Evolutionary conservation across 441 rosid genomes (phyloP).

Genomic region (Croton laevigatus): DNA sequence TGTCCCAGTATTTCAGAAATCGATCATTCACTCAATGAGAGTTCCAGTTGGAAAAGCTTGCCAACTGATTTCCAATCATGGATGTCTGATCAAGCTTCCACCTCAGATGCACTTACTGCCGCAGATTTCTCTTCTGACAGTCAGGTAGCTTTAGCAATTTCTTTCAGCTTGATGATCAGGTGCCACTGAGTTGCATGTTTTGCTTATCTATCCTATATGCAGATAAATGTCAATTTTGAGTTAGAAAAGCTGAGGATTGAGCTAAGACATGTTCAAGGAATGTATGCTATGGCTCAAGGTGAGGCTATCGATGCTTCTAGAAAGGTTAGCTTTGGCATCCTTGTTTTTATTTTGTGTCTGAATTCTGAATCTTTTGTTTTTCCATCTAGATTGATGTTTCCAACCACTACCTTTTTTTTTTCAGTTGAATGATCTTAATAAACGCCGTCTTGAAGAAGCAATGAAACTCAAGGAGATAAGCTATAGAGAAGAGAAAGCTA

Average conservation of each 20-base stretch:
- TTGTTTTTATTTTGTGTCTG: neutral
- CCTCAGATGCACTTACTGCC: constrained; percentile 45
- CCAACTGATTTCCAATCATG: constrained; percentile 44
- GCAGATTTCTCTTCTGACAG: constrained; percentile 42
- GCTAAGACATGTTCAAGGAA: constrained; percentile 72
- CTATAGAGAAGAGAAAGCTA: constrained; percentile 47
- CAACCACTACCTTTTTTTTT: constrained; percentile 9
- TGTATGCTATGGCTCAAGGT: constrained; percentile 68
- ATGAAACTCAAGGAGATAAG: constrained; percentile 54
- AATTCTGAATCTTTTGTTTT: neutral
- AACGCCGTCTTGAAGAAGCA: constrained; percentile 49
- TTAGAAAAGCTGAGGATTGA: constrained; percentile 77
- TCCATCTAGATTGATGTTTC: constrained; percentile 16
- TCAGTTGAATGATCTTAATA: constrained; percentile 55
- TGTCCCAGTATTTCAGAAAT: constrained; percentile 34
- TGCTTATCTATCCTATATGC: constrained; percentile 25
- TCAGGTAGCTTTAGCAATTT: constrained; percentile 37
- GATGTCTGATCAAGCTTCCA: constrained; percentile 53
- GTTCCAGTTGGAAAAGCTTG: constrained; percentile 46
- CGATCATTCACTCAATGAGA: constrained; percentile 35
- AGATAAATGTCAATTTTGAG: constrained; percentile 67
- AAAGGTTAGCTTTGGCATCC: constrained; percentile 43
- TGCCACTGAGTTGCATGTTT: constrained; percentile 3
- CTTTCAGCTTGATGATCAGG: constrained; percentile 12
- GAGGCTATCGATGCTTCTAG: constrained; percentile 76